A percentile compares a stretch with the other conserved stretches of the same genome.
These are phyloP conservation scores for Trypanosoma congolense DNA, from an alignment of 208 protist genomes.

Conservation along the genomic window DNA sequence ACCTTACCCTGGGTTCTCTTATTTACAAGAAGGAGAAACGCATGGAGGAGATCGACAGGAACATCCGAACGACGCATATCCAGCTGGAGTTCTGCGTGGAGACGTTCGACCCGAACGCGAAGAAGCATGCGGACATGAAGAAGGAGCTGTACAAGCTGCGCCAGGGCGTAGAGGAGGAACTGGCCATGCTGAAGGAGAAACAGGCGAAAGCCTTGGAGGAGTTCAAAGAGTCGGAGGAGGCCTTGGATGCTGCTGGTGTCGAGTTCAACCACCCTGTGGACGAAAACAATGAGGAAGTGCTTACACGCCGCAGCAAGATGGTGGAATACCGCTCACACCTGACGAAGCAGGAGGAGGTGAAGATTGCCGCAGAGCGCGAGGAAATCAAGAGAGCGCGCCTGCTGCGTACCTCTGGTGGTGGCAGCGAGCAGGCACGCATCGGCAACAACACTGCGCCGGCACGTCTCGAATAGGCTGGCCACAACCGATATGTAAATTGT, in stretches of 20 bases:
- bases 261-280: slow-evolving; percentile 10
- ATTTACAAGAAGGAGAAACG: slow-evolving; percentile 11
- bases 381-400: slow-evolving; percentile 6
- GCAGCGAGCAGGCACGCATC: slow-evolving; percentile 17
- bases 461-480: slow-evolving; percentile 15
- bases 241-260: slow-evolving; percentile 6
- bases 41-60: slow-evolving; percentile 6
- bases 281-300: slow-evolving; percentile 10
- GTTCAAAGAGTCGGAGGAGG: slow-evolving; percentile 8
- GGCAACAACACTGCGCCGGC: slow-evolving; percentile 19
- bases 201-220: slow-evolving; percentile 20
- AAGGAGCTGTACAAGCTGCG: slow-evolving; percentile 19
- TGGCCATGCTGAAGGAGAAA: slow-evolving; percentile 68
- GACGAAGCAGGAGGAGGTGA: slow-evolving; percentile 67
- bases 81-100: slow-evolving; percentile 9
- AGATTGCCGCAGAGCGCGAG: slow-evolving; percentile 18
- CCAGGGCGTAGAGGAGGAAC: slow-evolving; percentile 44
- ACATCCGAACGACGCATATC: slow-evolving; percentile 6
- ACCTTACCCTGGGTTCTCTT: slow-evolving; percentile 5
- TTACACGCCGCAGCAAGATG: slow-evolving; percentile 31
- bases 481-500: slow-evolving; percentile 9
- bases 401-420: slow-evolving; percentile 2
- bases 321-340: slow-evolving; percentile 67
- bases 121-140: slow-evolving; percentile 9
- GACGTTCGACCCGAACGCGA: slow-evolving; percentile 7